Base-by-base conservation (phyloP, 1,284 basidiomycete genomes). In the Laetiporus sulphureus region DNA sequence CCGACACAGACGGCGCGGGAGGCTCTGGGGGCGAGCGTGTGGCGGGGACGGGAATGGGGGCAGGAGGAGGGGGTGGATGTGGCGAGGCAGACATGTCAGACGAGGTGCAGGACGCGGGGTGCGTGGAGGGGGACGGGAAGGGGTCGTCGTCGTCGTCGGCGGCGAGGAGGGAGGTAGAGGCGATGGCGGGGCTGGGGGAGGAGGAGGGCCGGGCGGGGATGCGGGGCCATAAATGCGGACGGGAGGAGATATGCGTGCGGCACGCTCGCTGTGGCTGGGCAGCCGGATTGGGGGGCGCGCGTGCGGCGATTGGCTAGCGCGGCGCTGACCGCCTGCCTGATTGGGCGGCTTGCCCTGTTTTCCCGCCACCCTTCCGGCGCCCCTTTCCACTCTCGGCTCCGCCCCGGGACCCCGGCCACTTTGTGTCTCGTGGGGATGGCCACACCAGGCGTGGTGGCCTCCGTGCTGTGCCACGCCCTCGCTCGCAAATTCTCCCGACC, bases 1-100 rank as follows among this genome's bases (percentile, higher is more conserved):
- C 18, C 40, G 36, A 39, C 41, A 44, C 41, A 29, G 46, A 33
- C 41, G 53, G 50, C 22, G 47, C 46, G 19, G 55, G 52, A 19
- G 52, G 54, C 43, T 51, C 53, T n/a, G 50, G 56, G 47, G 57
- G 55, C 20, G 58, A 49, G 45, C 49, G 51, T 47, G 47, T 48
- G 32, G 48, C 40, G n/a, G n/a, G n/a, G 47, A 43, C 18, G 36
- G 32, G 32, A 33, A 34, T 19, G 46, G 53, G 49, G 32, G 55
- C 50, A 47, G 58, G 19, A 51, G 55, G 31, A 53, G 57, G 45
- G 56, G 42, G 27, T 24, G 24, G 32, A 24, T 34, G 35, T 6
- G 45, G 22, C 38, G 44, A 44, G 38, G 30, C 23, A 33, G 43
- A 45, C 32, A 32, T 37, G 34, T 30, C 37, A 35, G 39, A 11